These are phyloP conservation scores for Nidularia sp. DNA, from an alignment of 768 basidiomycete species.

Conservation along the genomic window DNA sequence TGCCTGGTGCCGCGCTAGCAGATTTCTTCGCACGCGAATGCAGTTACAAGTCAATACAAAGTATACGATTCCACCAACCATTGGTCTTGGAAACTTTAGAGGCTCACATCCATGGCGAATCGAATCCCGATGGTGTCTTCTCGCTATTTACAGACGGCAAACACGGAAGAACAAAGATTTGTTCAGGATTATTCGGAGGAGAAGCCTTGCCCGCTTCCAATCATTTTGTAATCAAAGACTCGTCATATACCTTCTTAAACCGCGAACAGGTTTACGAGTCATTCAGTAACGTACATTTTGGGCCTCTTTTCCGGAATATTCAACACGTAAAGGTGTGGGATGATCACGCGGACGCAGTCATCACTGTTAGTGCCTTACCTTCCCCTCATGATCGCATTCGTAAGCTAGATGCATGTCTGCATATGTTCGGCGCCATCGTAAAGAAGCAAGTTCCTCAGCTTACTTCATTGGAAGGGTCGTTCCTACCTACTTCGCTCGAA, in stretches of 20 bases:
- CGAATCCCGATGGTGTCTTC: constrained; percentile 15
- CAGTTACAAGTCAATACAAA: constrained; percentile 14
- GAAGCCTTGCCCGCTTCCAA: constrained; percentile 7
- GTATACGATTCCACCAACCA: constrained; percentile 25
- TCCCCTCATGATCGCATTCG: constrained; percentile 23
- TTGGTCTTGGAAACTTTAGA: constrained; percentile 19
- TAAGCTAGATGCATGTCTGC: constrained; percentile 28
- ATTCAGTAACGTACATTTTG: constrained; percentile 28
- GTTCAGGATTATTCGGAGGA: constrained; percentile 14
- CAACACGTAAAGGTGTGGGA: constrained; percentile 22
- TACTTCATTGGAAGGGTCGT: constrained; percentile 20
- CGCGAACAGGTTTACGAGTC: constrained; percentile 16
- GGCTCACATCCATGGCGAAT: constrained; percentile 13
- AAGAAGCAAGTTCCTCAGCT: constrained; percentile 13
- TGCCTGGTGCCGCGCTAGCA: constrained; percentile 29
- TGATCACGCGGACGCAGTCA: constrained; percentile 22
- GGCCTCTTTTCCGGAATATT: constrained; percentile 25
- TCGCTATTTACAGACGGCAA: constrained; percentile 16
- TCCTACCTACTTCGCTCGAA: constrained; percentile 26
- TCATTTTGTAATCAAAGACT: neutral
- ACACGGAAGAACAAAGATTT: constrained; percentile 15
- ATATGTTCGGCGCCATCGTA: constrained; percentile 25
- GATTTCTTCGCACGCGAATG: constrained; percentile 20
- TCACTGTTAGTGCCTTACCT: constrained; percentile 15
- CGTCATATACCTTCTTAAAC: neutral